Evolutionary conservation across 768 basidiomycete species (phyloP).

Genomic region (Strobilomyces echinocephalus): DNA sequence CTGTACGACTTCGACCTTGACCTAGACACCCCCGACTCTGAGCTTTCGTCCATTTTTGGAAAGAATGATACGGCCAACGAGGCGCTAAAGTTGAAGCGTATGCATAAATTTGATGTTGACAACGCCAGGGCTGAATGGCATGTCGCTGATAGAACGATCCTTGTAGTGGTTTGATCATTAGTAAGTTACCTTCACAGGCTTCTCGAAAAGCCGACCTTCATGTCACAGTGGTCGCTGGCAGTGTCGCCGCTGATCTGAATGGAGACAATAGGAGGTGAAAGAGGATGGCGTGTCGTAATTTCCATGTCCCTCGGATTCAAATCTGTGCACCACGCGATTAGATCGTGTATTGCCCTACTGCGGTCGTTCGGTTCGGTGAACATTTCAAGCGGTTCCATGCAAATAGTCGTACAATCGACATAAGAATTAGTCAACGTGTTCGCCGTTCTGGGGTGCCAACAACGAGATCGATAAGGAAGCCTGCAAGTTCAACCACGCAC

Average conservation of each 20-base stretch:
- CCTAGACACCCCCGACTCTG: conserved; percentile 50
- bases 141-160: conserved; percentile 46
- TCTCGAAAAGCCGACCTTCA: neutral
- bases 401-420: neutral
- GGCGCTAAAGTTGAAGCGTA: conserved; percentile 51
- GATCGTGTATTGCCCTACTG: neutral
- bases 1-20: conserved; percentile 53
- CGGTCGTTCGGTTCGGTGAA: neutral
- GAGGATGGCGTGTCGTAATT: conserved; percentile 1
- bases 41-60: conserved; percentile 35
- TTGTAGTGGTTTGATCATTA: conserved; percentile 37
- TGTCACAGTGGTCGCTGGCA: neutral
- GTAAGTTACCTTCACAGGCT: conserved; percentile 1
- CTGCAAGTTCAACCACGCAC: neutral
- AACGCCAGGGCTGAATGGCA: conserved; percentile 65
- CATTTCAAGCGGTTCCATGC: neutral
- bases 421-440: neutral
- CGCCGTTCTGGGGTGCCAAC: neutral
- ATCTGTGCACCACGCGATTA: neutral
- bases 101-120: conserved; percentile 57
- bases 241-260: neutral
- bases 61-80: conserved; percentile 16
- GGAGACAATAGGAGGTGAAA: conserved; percentile 1
- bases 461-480: neutral
- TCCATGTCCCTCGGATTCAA: neutral